Evolutionary conservation across 371 early-diverging fungal species (phyloP), one percentile per base, ranked within the genome.

Genomic region (Mucor saturninus): DNA sequence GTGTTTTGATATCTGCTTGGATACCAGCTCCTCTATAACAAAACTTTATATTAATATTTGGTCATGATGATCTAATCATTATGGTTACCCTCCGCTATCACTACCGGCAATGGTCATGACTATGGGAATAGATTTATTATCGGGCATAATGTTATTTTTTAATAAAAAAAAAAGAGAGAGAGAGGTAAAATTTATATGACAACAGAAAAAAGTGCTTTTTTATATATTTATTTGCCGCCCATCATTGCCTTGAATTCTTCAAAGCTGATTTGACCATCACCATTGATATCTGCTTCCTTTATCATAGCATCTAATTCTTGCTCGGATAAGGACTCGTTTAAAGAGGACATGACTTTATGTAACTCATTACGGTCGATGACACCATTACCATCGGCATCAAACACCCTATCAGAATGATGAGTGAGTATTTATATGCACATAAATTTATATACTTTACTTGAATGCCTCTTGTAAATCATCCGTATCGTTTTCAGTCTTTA

Each of bases 341-440:
- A 79, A 10, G 74, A 68, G 51, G 62, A 61, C 77, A 91, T 70
- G 35, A 75, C 79, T 38, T 69, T 64, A 14, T 71, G 67, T 54
- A 97, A 95, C 73, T 97, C 96, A 54, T 87, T 81, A 70, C 95
- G 95, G 75, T 95, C 97, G 69, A 96, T 92, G 52, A 85, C 91
- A 62, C 95, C 95, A 75, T 95, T 93, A 63, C 95, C 93, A 81
- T 95, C 93, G 53, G 92, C 89, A 79, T 97, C 67, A 48, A 67
- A 67, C 6, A 67, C 67, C 48, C 62, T 67, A 37, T 26, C 21
- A 42, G n/a, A 3, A 10, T 5, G 26, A 48, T 9, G 21, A 21
- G 21, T 21, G 21, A 52, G 38, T 54, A 39, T 49, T 13, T 38
- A 37, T 45, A 48, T 14, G 38, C 3, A 4, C 13, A 5, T 11